Percentiles rank a stretch among this genome's conserved stretches.
Conservation (phyloP, 2,329 filamentous ascomycete species). For the Huntiella moniliformis region DNA sequence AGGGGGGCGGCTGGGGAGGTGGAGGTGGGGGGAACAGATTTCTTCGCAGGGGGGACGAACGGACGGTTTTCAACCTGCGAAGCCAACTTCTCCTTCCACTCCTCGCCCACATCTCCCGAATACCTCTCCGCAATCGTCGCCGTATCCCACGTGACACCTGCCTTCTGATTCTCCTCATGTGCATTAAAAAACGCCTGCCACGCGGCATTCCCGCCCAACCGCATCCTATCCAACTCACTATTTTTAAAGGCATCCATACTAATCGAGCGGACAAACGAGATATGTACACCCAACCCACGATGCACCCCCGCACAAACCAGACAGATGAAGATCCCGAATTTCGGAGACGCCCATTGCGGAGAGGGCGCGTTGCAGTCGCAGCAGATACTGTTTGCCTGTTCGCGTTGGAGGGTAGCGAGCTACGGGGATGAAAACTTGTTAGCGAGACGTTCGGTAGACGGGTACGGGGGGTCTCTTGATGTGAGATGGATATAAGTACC, state of each 20-base stretch:
- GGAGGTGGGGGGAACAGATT: constrained; percentile 20
- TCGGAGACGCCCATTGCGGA: constrained; percentile 94
- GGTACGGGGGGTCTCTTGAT: constrained; percentile 12
- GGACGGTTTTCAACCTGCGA: constrained; percentile 77
- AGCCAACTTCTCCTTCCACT: constrained; percentile 79
- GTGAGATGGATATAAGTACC: constrained; percentile 29
- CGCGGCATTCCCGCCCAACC: constrained; percentile 69
- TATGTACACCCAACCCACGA: constrained; percentile 87
- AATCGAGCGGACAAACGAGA: constrained; percentile 92
- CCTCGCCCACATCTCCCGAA: constrained; percentile 74
- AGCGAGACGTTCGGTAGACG: constrained; percentile 13
- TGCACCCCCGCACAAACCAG: constrained; percentile 89
- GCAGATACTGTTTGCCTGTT: constrained; percentile 72
- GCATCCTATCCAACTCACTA: constrained; percentile 83
- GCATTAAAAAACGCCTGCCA: constrained; percentile 78
- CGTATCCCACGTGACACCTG: constrained; percentile 59
- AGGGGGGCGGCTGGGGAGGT: constrained; percentile 17
- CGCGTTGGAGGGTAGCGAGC: constrained; percentile 83
- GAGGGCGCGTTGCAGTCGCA: constrained; percentile 91
- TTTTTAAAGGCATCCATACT: constrained; percentile 98
- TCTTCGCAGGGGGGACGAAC: constrained; percentile 58
- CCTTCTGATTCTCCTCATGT: constrained; percentile 46
- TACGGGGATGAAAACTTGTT: constrained; percentile 20
- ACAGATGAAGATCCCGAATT: constrained; percentile 98
- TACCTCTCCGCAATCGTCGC: constrained; percentile 83